Evolutionary conservation across 2,329 filamentous ascomycete species (phyloP), one percentile per base, ranked within the genome.

Genomic region (Curvularia sp.): DNA sequence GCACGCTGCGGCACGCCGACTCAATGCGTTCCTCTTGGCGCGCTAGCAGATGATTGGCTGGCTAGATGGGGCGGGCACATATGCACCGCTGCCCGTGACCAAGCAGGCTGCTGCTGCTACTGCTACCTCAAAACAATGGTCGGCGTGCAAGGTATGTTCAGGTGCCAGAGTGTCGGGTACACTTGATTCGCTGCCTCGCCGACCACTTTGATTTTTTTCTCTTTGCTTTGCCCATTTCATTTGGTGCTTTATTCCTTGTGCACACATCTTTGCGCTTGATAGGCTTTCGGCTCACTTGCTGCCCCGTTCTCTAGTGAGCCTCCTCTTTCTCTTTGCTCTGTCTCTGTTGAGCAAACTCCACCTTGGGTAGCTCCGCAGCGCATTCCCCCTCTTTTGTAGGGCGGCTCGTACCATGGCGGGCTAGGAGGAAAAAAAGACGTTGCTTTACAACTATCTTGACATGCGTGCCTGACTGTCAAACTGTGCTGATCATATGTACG

Each of bases 171-270:
- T 32, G 46, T 52, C 52, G 63, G 61, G 59, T 21, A 8, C 48
- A 57, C 49, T 62, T 58, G 51, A 60, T 64, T 60, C 54, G 55
- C 55, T 65, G 58, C 60, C 63, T 65, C 63, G 61, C 63, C 63
- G 57, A 60, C 57, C 51, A 53, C 34, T 6, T 36, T 36, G 32
- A 5, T 36, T 36, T 36, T 27, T 36, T 36, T 15, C 6, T 36
- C 32, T n/a, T 49, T 46, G 19, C 59, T 55, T 43, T 49, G 55
- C 51, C 47, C n/a, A 23, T 48, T 38, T 39, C 21, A 46, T 32
- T 53, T 36, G 41, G 51, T 42, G 34, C 39, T 51, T 49, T 41
- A 38, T 50, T 55, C 56, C 34, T 45, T 36, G 32, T 36, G 32
- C 13, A 5, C 6, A 7, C 13, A 6, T 15, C 32, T 15, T 2